These are phyloP conservation scores for Alternaria infectoria DNA, from an alignment of 2,329 filamentous ascomycete genomes.

Conservation along the genomic window DNA sequence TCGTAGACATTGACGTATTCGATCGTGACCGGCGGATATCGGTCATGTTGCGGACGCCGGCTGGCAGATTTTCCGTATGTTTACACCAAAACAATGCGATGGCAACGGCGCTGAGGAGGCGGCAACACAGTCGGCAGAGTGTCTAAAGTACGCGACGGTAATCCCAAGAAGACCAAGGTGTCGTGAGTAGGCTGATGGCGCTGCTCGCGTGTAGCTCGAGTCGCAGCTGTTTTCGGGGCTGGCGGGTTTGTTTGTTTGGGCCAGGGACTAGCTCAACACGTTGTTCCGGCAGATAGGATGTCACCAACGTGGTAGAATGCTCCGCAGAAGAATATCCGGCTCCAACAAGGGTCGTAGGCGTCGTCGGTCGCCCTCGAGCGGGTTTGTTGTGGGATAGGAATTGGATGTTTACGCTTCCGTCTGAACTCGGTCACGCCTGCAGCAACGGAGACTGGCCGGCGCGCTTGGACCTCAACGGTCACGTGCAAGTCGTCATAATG, in stretches of 20 bases:
- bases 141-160: not conserved
- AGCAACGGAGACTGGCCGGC: slow-evolving; percentile 26
- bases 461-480: slow-evolving; percentile 12
- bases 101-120: slow-evolving; percentile 16
- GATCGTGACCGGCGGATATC: slow-evolving; percentile 53
- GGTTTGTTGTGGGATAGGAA: slow-evolving; percentile 33
- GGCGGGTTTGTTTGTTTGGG: slow-evolving; percentile 27
- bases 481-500: slow-evolving; percentile 18
- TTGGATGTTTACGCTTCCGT: slow-evolving; percentile 31
- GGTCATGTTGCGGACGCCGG: slow-evolving; percentile 40
- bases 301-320: slow-evolving; percentile 15
- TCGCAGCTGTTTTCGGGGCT: not conserved
- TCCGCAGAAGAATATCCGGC: slow-evolving; percentile 21
- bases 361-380: slow-evolving; percentile 21
- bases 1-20: slow-evolving; percentile 53
- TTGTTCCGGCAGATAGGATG: slow-evolving; percentile 12
- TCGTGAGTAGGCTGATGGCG: not conserved
- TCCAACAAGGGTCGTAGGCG: slow-evolving; percentile 26
- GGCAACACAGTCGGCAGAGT: not conserved
- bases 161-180: not conserved
- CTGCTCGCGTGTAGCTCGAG: slow-evolving; percentile 3
- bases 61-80: slow-evolving; percentile 29
- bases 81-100: slow-evolving; percentile 45
- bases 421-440: slow-evolving; percentile 23
- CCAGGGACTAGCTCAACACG: slow-evolving; percentile 14